Evolutionary conservation across 345 rosid species (phyloP), one percentile per base, ranked within the genome.

Genomic region (Luvunga scandens): DNA sequence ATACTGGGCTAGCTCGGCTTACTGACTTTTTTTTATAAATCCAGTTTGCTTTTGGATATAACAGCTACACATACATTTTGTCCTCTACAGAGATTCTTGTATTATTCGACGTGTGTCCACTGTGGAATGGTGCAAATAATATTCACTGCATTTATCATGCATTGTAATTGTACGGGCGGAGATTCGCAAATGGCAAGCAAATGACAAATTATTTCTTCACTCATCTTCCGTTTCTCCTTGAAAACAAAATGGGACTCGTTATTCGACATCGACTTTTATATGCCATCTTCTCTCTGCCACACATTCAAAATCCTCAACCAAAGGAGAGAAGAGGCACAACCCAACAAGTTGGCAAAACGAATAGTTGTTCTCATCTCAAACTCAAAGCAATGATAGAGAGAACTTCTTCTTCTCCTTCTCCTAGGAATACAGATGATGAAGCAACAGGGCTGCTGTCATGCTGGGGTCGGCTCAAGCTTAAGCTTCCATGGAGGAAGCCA

Each of bases 391-490:
- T 66, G 10, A 83, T 85, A 87, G 86, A 79, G 50, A 71, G 69
- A 71, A 72, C 50, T 45, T 45, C 50, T 45, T 45, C 55, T 64
- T 78, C 75, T 56, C 33, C 83, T 56, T 33, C 83, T 77, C 66
- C 83, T 27, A 80, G 42, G 64, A 77, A 69, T 57, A 48, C 61
- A 24, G 71, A 77, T 56, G 78, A 76, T 31, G 83, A 36, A 18
- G 42, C 42, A 65, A 38, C 64, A 42, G 81, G 82, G 61, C 13
- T 61, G 36, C 69, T 84, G 7, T 86, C 89, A 1, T 88, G 90
- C 75, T 86, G 90, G 87, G 88, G 83, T 56, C 78, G 87, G 50
- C 79, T 88, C 81, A 85, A 82, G 74, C 36, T 75, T 75, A 84
- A 79, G 80, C 83, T 84, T 72, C 87, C 86, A 48, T 84, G 88